Base-by-base conservation (phyloP, 176 grass and related monocot species). In the Stipa capillata region DNA sequence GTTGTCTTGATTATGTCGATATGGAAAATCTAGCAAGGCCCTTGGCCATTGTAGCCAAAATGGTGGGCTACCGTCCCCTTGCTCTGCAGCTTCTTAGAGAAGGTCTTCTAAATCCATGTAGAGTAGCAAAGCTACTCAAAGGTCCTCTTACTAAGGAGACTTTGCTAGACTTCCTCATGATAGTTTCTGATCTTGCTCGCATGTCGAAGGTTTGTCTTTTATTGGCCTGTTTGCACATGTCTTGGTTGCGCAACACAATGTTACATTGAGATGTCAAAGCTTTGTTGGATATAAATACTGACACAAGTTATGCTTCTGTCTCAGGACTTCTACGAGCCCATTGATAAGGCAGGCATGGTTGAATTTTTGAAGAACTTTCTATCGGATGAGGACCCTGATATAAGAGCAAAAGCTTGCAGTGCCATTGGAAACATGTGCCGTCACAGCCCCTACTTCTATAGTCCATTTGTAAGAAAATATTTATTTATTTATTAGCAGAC, bases 391-490 rank as follows among this genome's bases (percentile, higher is more conserved):
- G 90, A 86, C 76, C 84, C 91, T 25, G 95, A 98, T 86, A 78
- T 98, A 79, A 89, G 95, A 87, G 95, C 95, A 78, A 98, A 98
- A 90, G 85, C 95, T 73, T 98, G 95, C 76, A 94, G 92, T 89
- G 95, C 92, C 60, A 90, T 98, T 85, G 95, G 95, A 58, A 98
- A 98, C 77, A 94, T 98, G 95, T 98, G 95, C 34, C 87, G 95
- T 8, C 95, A 98, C 45, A 94, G 87, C 66, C 53, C 86, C 77
- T 98, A 94, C 76, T 98, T 98, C 78, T 98, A 98, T 50, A 66
- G 72, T 61, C 45, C 92, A 88, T 87, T 98, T 79, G 95, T 98
- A 94, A 94, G 95, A 61, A 53, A 70, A 39, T 11, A 15, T 37
- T 39, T 36, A 3, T 64, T 43, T 79, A 35, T 60, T 72, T 51